A percentile compares a stretch with the other conserved stretches of the same genome.
phyloP scores from a whole-genome alignment of 2,329 filamentous ascomycete genomes.

The Cercospora sojina region DNA sequence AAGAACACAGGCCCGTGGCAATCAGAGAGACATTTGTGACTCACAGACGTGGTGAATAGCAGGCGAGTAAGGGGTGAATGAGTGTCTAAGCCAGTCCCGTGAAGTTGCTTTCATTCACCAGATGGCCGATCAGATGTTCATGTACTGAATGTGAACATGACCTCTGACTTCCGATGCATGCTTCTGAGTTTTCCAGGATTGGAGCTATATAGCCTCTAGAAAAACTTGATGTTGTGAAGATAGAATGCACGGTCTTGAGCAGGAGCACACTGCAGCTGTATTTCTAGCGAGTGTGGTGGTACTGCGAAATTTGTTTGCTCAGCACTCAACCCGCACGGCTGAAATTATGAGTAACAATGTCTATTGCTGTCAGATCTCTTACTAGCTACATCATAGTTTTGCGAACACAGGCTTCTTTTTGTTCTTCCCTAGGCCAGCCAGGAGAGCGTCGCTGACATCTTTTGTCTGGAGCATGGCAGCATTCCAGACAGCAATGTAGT shows the following conservation, averaged over 20 bases:
- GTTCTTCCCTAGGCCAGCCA: slow-evolving; percentile 22
- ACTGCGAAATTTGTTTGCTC: too few relatives aligned
- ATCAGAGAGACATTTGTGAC: background rate
- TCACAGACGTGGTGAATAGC: background rate
- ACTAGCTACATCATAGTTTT: slow-evolving; percentile 20
- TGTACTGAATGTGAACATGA: background rate
- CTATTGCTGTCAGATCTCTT: background rate
- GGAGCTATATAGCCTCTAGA: background rate
- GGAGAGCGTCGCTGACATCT: slow-evolving; percentile 27
- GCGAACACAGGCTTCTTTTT: slow-evolving; percentile 30
- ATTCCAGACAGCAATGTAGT: slow-evolving; percentile 31
- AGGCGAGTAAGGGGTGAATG: background rate
- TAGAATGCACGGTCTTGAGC: background rate
- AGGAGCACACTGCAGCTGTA: background rate
- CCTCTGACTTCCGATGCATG: background rate
- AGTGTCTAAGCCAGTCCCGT: background rate
- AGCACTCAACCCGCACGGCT: background rate
- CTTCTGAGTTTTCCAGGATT: background rate
- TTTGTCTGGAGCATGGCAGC: slow-evolving; percentile 30
- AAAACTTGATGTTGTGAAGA: background rate
- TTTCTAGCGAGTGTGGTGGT: too few relatives aligned
- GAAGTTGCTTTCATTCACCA: background rate
- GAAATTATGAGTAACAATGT: background rate
- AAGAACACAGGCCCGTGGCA: background rate
- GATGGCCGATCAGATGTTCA: background rate